Evolutionary conservation across 192 early-diverging fungal species (phyloP).

Genomic region (Anaeromyces robustus): DNA sequence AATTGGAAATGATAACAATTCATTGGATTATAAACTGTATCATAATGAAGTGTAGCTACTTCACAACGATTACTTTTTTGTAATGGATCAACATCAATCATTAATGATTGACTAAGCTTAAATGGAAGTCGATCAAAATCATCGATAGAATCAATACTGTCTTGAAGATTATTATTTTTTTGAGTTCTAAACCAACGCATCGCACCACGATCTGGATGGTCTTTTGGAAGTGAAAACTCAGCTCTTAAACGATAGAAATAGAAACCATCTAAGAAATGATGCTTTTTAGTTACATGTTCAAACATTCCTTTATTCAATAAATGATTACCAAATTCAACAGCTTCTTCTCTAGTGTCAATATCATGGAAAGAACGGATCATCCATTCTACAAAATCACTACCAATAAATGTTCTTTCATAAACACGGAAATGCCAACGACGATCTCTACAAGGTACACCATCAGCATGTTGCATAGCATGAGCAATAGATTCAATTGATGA

Average conservation of each 20-base stretch:
- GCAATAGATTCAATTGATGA: constrained; percentile 37
- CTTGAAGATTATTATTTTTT: constrained; percentile 5
- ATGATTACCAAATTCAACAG: constrained; percentile 59
- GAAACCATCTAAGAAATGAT: constrained; percentile 71
- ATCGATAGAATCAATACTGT: background rate
- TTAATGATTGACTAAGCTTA: constrained; percentile 47
- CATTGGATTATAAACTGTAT: constrained; percentile 71
- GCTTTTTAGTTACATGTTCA: constrained; percentile 27
- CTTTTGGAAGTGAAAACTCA: constrained; percentile 19
- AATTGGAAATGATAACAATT: constrained; percentile 86
- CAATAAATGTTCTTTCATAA: constrained; percentile 57
- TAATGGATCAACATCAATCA: constrained; percentile 72
- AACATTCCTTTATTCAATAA: constrained; percentile 63
- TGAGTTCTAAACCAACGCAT: constrained; percentile 27
- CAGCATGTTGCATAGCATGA: constrained; percentile 46
- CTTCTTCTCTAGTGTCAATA: constrained; percentile 56
- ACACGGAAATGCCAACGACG: constrained; percentile 72
- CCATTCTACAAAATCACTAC: constrained; percentile 82
- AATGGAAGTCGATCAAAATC: constrained; percentile 9
- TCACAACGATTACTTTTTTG: constrained; percentile 63
- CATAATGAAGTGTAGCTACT: constrained; percentile 73
- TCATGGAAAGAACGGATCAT: constrained; percentile 57
- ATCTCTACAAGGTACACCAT: constrained; percentile 52
- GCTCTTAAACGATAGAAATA: constrained; percentile 68
- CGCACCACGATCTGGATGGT: background rate